Evolutionary conservation across 768 basidiomycete species (phyloP).

Genomic region (Trametes gibbosa): DNA sequence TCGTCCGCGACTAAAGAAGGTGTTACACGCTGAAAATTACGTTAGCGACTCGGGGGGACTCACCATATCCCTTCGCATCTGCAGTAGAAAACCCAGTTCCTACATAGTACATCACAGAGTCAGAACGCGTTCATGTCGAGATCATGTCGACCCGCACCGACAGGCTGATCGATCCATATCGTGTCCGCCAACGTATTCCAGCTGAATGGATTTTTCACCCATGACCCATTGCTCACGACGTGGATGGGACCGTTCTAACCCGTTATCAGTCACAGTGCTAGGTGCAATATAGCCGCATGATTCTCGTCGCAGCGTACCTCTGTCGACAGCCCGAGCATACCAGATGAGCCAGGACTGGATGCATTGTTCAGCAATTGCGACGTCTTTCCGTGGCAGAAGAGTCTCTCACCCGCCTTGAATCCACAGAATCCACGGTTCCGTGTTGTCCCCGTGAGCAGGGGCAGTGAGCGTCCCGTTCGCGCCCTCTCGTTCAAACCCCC

Average conservation of each 20-base stretch:
- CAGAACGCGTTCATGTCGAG: background rate
- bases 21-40: background rate
- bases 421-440: slow-evolving; percentile 74
- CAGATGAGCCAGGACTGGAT: slow-evolving; percentile 62
- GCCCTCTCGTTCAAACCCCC: slow-evolving; percentile 28
- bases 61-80: slow-evolving; percentile 30
- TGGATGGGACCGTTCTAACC: slow-evolving; percentile 65
- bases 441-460: slow-evolving; percentile 26
- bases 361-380: background rate
- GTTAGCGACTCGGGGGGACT: background rate
- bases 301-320: slow-evolving; percentile 35
- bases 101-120: background rate
- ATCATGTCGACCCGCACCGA: slow-evolving; percentile 28
- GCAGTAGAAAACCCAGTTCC: slow-evolving; percentile 64
- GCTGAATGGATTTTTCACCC: slow-evolving; percentile 48
- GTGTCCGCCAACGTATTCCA: slow-evolving; percentile 63
- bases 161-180: slow-evolving; percentile 72
- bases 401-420: slow-evolving; percentile 59
- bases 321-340: slow-evolving; percentile 57
- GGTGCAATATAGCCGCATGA: too few relatives aligned
- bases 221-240: slow-evolving; percentile 49
- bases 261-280: background rate
- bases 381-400: background rate
- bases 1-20: slow-evolving; percentile 49
- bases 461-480: slow-evolving; percentile 44